These are phyloP conservation scores for Phaeoacremonium minimum DNA, from an alignment of 2,329 filamentous ascomycete genomes.

Conservation along the genomic window DNA sequence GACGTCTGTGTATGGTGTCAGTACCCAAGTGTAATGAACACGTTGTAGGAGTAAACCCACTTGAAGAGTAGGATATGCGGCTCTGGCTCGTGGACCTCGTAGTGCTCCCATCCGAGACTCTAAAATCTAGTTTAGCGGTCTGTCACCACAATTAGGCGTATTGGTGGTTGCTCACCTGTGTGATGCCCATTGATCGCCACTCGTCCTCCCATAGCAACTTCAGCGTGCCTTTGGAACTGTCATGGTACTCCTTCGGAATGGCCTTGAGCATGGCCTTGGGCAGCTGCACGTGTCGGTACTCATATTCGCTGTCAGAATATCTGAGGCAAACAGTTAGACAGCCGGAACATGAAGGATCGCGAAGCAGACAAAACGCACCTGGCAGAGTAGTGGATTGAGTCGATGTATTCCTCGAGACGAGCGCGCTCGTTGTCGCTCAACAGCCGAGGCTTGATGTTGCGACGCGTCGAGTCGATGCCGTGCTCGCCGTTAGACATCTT, in stretches of 20 bases:
- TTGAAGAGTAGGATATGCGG: conserved; percentile 98
- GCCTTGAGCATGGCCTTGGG: conserved; percentile 98
- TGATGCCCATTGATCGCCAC: conserved; percentile 95
- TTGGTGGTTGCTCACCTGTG: conserved; percentile 72
- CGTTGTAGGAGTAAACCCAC: conserved; percentile 48
- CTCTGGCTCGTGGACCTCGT: conserved; percentile 97
- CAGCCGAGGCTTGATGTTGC: conserved; percentile 80
- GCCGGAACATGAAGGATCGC: conserved; percentile 2
- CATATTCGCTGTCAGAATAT: conserved; percentile 88
- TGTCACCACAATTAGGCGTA: neutral
- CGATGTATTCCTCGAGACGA: conserved; percentile 84
- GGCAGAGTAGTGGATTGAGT: conserved; percentile 92
- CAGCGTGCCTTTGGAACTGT: conserved; percentile 81
- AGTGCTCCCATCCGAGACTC: conserved; percentile 99
- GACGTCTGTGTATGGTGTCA: conserved; percentile 70
- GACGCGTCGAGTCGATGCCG: conserved; percentile 76
- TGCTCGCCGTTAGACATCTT: conserved; percentile 24
- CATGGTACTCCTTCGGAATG: conserved; percentile 93
- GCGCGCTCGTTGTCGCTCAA: conserved; percentile 78
- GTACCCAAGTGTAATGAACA: no score
- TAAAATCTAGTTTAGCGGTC: conserved; percentile 29
- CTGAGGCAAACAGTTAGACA: conserved; percentile 40
- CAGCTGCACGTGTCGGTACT: conserved; percentile 96
- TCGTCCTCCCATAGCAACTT: conserved; percentile 98
- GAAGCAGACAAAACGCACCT: conserved; percentile 51